Evolutionary conservation across 345 rosid genomes (phyloP).

Genomic region (Eucalyptus fibrosa): DNA sequence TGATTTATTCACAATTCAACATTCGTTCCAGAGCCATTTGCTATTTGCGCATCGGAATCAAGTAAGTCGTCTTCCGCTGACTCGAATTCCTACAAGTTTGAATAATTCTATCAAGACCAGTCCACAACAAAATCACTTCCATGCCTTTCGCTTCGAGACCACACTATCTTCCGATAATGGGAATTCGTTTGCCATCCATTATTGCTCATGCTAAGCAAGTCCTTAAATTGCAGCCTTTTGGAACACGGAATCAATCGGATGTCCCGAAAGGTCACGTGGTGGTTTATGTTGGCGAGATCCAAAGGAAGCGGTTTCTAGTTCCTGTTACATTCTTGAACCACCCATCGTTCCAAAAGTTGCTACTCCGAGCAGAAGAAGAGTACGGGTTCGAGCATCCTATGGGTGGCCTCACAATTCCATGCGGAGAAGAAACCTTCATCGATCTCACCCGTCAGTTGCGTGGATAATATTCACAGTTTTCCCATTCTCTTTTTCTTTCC

Average conservation of each 20-base stretch:
- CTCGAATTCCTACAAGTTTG: no score
- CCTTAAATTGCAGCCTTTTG: conserved; percentile 12
- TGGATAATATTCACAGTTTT: background rate
- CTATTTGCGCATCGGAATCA: no score
- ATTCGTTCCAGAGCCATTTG: no score
- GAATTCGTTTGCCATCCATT: conserved; percentile 3
- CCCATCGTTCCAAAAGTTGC: background rate
- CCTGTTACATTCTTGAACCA: background rate
- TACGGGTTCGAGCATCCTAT: conserved; percentile 1
- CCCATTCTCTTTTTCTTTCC: background rate
- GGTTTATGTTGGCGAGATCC: conserved; percentile 30
- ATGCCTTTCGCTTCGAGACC: background rate
- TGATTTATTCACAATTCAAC: no score
- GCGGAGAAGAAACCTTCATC: conserved; percentile 2
- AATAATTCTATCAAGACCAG: background rate
- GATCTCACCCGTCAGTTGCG: background rate
- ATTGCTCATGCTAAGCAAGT: conserved; percentile 15
- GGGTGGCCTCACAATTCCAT: conserved; percentile 16
- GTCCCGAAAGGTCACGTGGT: conserved; percentile 31
- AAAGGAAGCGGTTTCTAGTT: conserved; percentile 26
- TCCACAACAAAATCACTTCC: background rate
- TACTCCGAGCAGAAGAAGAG: background rate
- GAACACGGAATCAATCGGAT: background rate
- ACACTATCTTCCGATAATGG: background rate
- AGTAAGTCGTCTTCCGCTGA: no score